Evolutionary conservation across 2,329 filamentous ascomycete species (phyloP).

Genomic region (Emergomyces orientalis): DNA sequence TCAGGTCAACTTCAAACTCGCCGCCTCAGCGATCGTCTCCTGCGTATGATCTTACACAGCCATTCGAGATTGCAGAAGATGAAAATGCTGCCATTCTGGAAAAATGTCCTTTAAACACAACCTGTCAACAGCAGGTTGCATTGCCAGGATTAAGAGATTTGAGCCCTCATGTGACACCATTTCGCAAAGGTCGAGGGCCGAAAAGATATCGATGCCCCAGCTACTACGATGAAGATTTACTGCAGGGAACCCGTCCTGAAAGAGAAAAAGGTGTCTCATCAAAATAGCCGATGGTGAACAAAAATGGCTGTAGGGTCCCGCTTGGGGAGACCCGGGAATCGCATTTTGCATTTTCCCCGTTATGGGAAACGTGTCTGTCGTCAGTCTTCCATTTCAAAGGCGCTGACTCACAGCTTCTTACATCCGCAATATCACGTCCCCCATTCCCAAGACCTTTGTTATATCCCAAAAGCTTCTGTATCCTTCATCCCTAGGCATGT

Average conservation of each 20-base stretch:
- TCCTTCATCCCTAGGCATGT: background rate
- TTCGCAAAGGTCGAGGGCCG: conserved; percentile 11
- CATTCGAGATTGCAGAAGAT: conserved; percentile 6
- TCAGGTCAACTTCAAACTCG: background rate
- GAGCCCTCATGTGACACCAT: conserved; percentile 14
- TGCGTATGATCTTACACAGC: background rate
- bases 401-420: background rate
- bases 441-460: no score
- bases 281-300: background rate
- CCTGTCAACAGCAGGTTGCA: background rate
- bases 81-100: background rate
- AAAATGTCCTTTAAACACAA: background rate
- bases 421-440: background rate
- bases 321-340: background rate
- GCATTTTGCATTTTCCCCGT: background rate
- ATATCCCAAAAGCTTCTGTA: background rate
- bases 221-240: conserved; percentile 14
- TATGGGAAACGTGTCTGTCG: background rate
- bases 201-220: conserved; percentile 10
- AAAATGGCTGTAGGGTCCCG: background rate
- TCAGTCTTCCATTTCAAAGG: background rate
- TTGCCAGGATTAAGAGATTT: background rate
- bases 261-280: background rate
- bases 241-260: background rate
- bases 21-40: background rate